phyloP scores from a whole-genome alignment of 371 early-diverging fungal species.

The Rhizopus delemar region DNA sequence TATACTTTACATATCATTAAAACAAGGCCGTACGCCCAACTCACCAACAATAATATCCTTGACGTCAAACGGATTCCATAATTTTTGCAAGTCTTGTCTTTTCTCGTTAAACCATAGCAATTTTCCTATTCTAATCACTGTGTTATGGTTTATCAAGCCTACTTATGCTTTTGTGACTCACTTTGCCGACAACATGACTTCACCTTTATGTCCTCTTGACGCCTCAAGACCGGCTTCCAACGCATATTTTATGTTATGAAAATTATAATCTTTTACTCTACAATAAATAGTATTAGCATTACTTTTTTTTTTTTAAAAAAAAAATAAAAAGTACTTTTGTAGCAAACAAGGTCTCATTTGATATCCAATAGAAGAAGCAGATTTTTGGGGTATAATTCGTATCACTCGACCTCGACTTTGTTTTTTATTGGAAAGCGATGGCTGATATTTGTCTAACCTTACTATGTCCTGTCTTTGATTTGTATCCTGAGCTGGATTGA shows the following conservation, averaged over 20 bases:
- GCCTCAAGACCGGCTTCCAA: conserved; percentile 35
- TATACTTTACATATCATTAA: background rate
- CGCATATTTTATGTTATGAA: conserved; percentile 30
- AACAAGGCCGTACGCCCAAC: background rate
- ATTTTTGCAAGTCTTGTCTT: background rate
- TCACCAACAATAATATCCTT: background rate
- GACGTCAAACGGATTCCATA: too few species aligned
- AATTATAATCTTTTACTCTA: conserved; percentile 41
- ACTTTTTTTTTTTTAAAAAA: background rate
- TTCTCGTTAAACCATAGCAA: conserved; percentile 39
- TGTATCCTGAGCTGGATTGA: too few species aligned
- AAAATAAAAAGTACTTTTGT: background rate
- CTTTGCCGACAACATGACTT: conserved; percentile 46
- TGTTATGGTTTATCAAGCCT: background rate
- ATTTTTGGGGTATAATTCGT: conserved; percentile 24
- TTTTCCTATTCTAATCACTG: conserved; percentile 44
- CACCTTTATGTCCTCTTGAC: conserved; percentile 39
- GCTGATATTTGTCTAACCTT: background rate
- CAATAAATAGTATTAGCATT: background rate
- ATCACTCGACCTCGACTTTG: conserved; percentile 12
- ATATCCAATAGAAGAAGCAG: background rate
- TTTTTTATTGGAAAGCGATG: background rate
- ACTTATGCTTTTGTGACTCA: conserved; percentile 14
- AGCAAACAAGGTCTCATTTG: background rate
- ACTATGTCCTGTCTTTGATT: background rate